A percentile compares a stretch with the other conserved stretches of the same genome.
Evolutionary conservation across 2,329 filamentous ascomycete species (phyloP).

Genomic region (Diaporthe vexans): DNA sequence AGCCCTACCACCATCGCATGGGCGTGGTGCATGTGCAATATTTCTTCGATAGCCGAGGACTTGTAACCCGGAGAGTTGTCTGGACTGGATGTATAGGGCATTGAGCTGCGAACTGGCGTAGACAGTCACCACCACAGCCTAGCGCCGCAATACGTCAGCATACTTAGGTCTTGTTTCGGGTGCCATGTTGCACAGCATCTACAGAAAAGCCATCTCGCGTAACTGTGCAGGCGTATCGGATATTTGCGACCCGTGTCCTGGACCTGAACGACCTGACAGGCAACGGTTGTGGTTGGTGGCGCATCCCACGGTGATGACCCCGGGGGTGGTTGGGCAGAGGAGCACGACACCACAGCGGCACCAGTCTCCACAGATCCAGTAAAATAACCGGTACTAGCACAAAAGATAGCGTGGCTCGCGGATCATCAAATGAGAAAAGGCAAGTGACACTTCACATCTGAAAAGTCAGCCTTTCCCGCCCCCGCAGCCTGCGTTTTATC

Average conservation of each 20-base stretch:
- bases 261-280: neutral
- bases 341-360: neutral
- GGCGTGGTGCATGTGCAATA: neutral
- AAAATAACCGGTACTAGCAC: neutral
- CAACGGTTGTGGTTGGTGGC: neutral
- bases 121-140: neutral
- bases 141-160: neutral
- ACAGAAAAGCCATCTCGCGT: neutral
- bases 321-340: neutral
- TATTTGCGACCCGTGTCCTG: neutral
- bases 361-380: neutral
- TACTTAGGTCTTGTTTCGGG: neutral
- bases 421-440: neutral
- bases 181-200: neutral
- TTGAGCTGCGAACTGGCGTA: neutral
- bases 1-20: slow-evolving; percentile 7
- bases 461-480: neutral
- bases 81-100: neutral
- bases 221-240: neutral
- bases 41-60: neutral
- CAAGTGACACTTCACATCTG: neutral
- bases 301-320: neutral
- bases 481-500: neutral
- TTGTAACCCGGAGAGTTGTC: neutral
- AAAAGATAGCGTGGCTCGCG: neutral